Evolutionary conservation across 768 basidiomycete species (phyloP).

Genomic region (Leccinum subgranulosum): DNA sequence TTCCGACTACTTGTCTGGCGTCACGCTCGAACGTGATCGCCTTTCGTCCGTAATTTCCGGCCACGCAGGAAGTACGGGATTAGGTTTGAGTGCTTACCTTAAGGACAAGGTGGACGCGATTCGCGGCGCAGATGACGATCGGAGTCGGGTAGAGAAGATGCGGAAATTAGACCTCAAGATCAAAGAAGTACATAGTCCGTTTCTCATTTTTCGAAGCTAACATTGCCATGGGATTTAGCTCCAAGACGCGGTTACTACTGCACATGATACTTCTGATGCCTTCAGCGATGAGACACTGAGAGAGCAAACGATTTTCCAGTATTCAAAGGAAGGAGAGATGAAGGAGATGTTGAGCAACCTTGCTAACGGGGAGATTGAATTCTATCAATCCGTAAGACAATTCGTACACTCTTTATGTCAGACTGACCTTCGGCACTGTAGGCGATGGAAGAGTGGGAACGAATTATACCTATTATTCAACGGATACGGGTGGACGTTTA

Average conservation of each 20-base stretch:
- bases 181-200: slow-evolving; percentile 66
- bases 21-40: slow-evolving; percentile 89
- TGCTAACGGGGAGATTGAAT: slow-evolving; percentile 93
- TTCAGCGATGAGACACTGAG: slow-evolving; percentile 94
- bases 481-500: slow-evolving; percentile 92
- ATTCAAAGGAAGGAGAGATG: slow-evolving; percentile 93
- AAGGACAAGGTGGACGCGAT: slow-evolving; percentile 91
- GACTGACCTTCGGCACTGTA: slow-evolving; percentile 27
- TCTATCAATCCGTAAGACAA: slow-evolving; percentile 77
- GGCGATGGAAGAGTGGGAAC: slow-evolving; percentile 98
- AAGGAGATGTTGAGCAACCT: slow-evolving; percentile 88
- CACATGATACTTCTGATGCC: slow-evolving; percentile 93
- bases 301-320: slow-evolving; percentile 89
- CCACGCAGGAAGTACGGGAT: slow-evolving; percentile 80
- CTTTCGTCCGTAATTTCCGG: slow-evolving; percentile 86
- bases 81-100: slow-evolving; percentile 85
- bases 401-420: neutral
- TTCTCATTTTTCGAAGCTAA: neutral
- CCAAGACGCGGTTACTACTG: slow-evolving; percentile 93
- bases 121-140: slow-evolving; percentile 90
- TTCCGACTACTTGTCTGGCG: slow-evolving; percentile 90
- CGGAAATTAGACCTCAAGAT: slow-evolving; percentile 89
- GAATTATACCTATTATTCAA: slow-evolving; percentile 90
- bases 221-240: slow-evolving; percentile 47
- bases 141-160: slow-evolving; percentile 91